phyloP scores from a whole-genome alignment of 176 grass and related monocot genomes.

The Carex cristatella region DNA sequence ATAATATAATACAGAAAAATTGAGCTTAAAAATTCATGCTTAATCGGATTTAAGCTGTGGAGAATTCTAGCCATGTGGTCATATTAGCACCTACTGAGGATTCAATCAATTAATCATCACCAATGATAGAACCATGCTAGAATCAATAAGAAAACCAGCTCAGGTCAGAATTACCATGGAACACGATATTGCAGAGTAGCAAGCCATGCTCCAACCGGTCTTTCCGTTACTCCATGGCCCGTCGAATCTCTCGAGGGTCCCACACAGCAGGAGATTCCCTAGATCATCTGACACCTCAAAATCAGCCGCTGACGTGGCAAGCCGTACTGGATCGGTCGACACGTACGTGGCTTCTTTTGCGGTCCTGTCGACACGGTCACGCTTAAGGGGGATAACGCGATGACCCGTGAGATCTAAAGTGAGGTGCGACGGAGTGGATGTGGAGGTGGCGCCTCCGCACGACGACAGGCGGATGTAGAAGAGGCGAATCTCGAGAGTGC shows the following conservation, averaged over 20 bases:
- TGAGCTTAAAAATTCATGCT: background rate
- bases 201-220: slow-evolving; percentile 60
- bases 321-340: slow-evolving; percentile 37
- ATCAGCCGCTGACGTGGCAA: slow-evolving; percentile 38
- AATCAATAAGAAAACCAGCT: background rate
- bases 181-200: slow-evolving; percentile 37
- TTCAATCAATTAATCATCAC: background rate
- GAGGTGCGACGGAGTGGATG: slow-evolving; percentile 36
- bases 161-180: slow-evolving; percentile 17
- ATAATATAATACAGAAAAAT: background rate
- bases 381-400: slow-evolving; percentile 45
- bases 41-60: background rate
- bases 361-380: slow-evolving; percentile 47
- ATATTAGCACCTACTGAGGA: background rate
- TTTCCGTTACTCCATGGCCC: slow-evolving; percentile 37
- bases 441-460: slow-evolving; percentile 18
- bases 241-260: slow-evolving; percentile 36
- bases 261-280: slow-evolving; percentile 53
- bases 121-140: background rate
- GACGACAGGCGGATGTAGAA: slow-evolving; percentile 79
- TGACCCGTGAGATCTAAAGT: slow-evolving; percentile 25
- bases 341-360: slow-evolving; percentile 74
- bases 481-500: slow-evolving; percentile 66
- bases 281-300: slow-evolving; percentile 70
- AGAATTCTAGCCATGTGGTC: background rate